Evolutionary conservation across 495 filamentous ascomycete genomes (phyloP).

Genomic region (Tuber indicum): DNA sequence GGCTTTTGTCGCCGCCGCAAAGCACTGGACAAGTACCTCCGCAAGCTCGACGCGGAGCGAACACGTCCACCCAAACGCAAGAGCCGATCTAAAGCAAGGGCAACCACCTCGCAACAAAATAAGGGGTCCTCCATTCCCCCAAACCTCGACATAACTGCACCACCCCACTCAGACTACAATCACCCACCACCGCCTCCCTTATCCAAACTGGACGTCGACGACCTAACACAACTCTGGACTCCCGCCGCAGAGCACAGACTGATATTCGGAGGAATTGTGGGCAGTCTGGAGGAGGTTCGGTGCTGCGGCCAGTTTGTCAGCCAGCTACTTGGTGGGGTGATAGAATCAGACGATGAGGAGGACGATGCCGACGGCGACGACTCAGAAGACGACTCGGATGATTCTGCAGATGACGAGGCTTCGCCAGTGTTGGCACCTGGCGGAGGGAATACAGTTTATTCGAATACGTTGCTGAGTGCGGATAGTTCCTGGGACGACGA

Average conservation of each 20-base stretch:
- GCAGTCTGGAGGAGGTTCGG: constrained; percentile 36
- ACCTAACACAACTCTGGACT: constrained; percentile 37
- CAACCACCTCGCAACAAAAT: constrained; percentile 6
- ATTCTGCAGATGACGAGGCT: constrained; percentile 29
- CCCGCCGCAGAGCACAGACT: constrained; percentile 38
- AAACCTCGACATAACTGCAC: constrained; percentile 20
- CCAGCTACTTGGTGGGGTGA: constrained; percentile 23
- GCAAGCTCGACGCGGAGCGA: constrained; percentile 29
- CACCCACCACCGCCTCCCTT: constrained; percentile 1
- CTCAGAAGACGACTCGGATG: constrained; percentile 33
- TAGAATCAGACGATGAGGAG: constrained; percentile 35
- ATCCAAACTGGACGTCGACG: constrained; percentile 32
- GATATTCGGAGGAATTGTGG: constrained; percentile 31
- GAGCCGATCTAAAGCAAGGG: constrained; percentile 9
- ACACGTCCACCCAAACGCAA: constrained; percentile 2
- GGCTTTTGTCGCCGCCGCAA: constrained; percentile 32
- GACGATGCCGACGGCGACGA: constrained; percentile 26
- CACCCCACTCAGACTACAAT: neutral
- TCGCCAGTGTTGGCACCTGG: neutral
- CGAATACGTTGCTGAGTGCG: constrained; percentile 9
- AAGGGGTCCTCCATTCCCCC: constrained; percentile 14
- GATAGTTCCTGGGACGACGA: constrained; percentile 24
- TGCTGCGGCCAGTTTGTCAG: constrained; percentile 39
- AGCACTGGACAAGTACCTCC: constrained; percentile 37
- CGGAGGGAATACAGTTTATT: constrained; percentile 18